These are phyloP conservation scores for Cyberlindnera suaveolens DNA, from an alignment of 805 yeast genomes.

Conservation along the genomic window DNA sequence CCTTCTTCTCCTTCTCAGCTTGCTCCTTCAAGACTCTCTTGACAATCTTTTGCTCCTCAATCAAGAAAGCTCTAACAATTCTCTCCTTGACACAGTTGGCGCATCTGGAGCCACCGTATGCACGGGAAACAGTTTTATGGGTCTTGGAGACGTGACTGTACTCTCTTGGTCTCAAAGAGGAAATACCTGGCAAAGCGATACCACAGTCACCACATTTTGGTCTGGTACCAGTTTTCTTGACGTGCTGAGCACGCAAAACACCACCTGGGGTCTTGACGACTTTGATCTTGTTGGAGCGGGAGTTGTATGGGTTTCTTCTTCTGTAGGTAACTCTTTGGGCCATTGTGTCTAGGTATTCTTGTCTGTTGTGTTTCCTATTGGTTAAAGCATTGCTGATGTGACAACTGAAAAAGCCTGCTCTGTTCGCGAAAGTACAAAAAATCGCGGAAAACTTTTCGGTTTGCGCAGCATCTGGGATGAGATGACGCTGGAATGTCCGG, in stretches of 20 bases:
- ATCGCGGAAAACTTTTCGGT: too few species aligned
- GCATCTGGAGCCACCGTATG: conserved; percentile 98
- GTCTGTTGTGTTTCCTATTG: not conserved
- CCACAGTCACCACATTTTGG: conserved; percentile 82
- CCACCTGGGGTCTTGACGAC: conserved; percentile 99
- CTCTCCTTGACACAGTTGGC: conserved; percentile 98
- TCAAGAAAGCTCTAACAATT: conserved; percentile 97
- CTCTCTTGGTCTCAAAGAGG: conserved; percentile 95
- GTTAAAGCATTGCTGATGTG: not conserved
- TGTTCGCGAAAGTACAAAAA: too few species aligned
- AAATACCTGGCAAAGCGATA: conserved; percentile 72
- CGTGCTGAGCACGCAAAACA: conserved; percentile 93
- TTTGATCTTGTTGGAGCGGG: conserved; percentile 98
- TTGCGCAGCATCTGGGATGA: too few species aligned
- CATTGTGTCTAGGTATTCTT: conserved; percentile 41
- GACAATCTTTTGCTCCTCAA: conserved; percentile 99
- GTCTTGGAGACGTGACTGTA: conserved; percentile 92
- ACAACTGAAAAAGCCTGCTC: too few species aligned
- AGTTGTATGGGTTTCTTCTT: conserved; percentile 99
- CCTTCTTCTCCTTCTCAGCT: conserved; percentile 76
- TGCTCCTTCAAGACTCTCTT: conserved; percentile 97
- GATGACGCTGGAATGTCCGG: too few species aligned
- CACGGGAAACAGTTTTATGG: conserved; percentile 96
- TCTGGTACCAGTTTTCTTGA: conserved; percentile 78
- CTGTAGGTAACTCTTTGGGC: conserved; percentile 99